Conservation (phyloP, 768 basidiomycete genomes). For the Nidularia sp. region DNA sequence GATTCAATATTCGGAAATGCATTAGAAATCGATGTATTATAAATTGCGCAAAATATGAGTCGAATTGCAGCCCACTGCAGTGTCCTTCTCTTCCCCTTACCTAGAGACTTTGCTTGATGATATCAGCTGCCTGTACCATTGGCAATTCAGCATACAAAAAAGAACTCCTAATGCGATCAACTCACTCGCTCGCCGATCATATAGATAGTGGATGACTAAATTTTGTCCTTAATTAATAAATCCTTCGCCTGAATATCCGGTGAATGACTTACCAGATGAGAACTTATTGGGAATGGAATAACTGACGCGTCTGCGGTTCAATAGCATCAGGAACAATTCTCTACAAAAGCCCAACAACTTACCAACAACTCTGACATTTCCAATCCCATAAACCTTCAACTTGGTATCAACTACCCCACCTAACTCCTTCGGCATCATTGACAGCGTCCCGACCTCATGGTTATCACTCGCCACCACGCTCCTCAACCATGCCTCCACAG, state of each 20-base stretch:
- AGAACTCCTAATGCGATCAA: neutral
- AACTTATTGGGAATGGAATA: constrained; percentile 27
- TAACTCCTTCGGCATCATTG: constrained; percentile 33
- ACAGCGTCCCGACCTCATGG: constrained; percentile 29
- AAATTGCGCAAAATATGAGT: too few relatives aligned
- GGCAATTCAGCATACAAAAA: neutral
- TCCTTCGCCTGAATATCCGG: neutral
- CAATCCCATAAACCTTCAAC: constrained; percentile 29
- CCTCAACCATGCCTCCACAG: constrained; percentile 19
- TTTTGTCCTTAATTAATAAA: neutral
- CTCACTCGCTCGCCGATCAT: constrained; percentile 24
- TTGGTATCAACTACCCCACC: constrained; percentile 33
- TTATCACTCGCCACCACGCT: constrained; percentile 22
- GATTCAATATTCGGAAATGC: too few relatives aligned
- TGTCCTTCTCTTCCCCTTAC: too few relatives aligned
- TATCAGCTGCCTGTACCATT: constrained; percentile 9
- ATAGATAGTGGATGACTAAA: constrained; percentile 18
- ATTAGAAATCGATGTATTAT: too few relatives aligned
- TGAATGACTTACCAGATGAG: constrained; percentile 19
- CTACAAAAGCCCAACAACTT: neutral
- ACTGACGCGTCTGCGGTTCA: constrained; percentile 19
- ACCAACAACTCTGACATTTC: constrained; percentile 30
- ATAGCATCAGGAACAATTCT: neutral
- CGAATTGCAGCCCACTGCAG: too few relatives aligned
- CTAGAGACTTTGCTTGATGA: constrained; percentile 6